Base-by-base conservation (phyloP, 1,284 basidiomycete genomes). In the Malassezia furfur region DNA sequence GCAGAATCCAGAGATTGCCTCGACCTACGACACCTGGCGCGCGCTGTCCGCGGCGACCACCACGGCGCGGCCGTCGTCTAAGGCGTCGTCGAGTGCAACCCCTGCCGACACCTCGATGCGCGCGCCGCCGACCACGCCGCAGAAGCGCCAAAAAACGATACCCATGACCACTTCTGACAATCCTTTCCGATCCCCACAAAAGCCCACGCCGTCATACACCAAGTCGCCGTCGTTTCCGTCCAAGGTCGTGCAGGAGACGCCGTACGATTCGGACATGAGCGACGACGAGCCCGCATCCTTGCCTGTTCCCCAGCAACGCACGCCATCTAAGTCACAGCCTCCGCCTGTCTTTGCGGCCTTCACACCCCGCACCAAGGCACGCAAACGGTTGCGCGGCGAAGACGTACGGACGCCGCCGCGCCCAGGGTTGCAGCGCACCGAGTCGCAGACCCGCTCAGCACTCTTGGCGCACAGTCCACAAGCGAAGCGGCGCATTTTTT, bases 131-230 rank as follows among this genome's bases (percentile, higher is more conserved):
- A 28, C 43, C 1, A 57, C 54, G 11, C 54, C 54, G 11, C 37
- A 15, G 14, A 54, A 54, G 47, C 40, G 28, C 21, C 28, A 43
- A 35, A 45, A 38, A 21, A 30, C 31, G 5, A n/a, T 21, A 6
- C 10, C n/a, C 15, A n/a, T 12, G 9, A 22, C 19, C 9, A 57
- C 50, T 30, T 50, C 55, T 1, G 45, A 39, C 6, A 57, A 57
- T 28, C 55, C 55, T 9, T 57, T 57, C 25, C 50, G 55, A 19
- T 57, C 55, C 9, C 55, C 55, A 11, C 44, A 49, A 28, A 57
- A 48, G 32, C 38, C 45, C 6, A 32, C 36, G 2, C 40, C 32
- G 14, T 17, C 25, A 9, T 57, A 57, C 44, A 32, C 14, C 8
- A 30, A 47, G 25, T 19, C n/a, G 41, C 40, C 32, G 0, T 15